Evolutionary conservation across 78 protist species (phyloP).

Genomic region (Dictyostelium firmibasis): DNA sequence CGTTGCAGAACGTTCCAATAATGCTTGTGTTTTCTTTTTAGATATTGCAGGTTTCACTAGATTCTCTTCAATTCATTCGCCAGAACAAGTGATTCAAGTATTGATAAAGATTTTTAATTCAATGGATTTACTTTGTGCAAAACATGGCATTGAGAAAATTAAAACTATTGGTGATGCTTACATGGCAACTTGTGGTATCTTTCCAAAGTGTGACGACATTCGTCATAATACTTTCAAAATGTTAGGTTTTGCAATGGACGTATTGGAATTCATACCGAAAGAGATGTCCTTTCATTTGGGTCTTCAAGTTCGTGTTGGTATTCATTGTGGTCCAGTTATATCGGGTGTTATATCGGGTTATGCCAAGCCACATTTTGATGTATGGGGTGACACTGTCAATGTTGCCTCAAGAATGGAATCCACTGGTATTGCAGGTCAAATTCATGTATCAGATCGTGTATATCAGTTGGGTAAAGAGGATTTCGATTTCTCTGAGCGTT

Average conservation of each 20-base stretch:
- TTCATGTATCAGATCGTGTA: constrained; percentile 67
- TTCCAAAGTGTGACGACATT: constrained; percentile 8
- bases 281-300: constrained; percentile 38
- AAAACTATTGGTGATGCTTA: constrained; percentile 89
- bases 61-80: constrained; percentile 46
- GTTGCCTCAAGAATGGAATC: constrained; percentile 85
- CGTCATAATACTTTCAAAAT: not conserved
- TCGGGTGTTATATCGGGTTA: constrained; percentile 84
- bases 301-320: constrained; percentile 73
- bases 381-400: constrained; percentile 93
- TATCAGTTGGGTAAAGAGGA: constrained; percentile 19
- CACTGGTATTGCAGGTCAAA: constrained; percentile 72
- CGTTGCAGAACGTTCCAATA: constrained; percentile 17
- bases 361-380: constrained; percentile 72
- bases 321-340: constrained; percentile 87
- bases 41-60: constrained; percentile 90
- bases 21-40: constrained; percentile 78
- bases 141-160: constrained; percentile 87
- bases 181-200: constrained; percentile 75
- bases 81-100: constrained; percentile 77
- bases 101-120: constrained; percentile 82
- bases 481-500: constrained; percentile 38
- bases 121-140: constrained; percentile 75
- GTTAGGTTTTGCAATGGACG: constrained; percentile 33
- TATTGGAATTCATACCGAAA: constrained; percentile 8